Evolutionary conservation across 768 basidiomycete genomes (phyloP), one percentile per base, ranked within the genome.

Genomic region (Coprinopsis cinerea): DNA sequence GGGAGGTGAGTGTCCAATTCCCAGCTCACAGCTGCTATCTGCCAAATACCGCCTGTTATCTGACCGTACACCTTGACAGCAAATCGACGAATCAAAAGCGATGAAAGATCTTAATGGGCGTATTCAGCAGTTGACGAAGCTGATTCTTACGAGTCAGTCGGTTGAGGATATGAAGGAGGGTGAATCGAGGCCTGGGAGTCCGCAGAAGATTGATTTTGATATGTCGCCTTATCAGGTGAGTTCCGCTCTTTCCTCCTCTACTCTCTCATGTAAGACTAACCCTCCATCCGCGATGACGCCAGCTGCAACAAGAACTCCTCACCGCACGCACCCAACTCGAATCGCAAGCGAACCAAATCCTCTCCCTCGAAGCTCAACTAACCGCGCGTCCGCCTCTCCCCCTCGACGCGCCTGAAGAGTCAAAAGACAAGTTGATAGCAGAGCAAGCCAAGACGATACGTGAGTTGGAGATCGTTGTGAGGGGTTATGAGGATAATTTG

Each of bases 231-330:
- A 91, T 54, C 85, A 92, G 70, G 85, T 87, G 40, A 50, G 70
- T 60, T 25, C 24, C 34, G 9, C 17, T 17, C 18, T 17, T 36
- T 20, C 25, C 36, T 27, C 40, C n/a, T n/a, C n/a, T n/a, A n/a
- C n/a, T 30, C 20, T 24, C 30, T 22, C 40, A 26, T 37, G 17
- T 14, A 4, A 26, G 18, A 37, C 45, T n/a, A 28, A 4, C 9
- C 20, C 24, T 23, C 35, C 57, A 13, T 49, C 15, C 4, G 13
- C 47, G 24, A 52, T 23, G 7, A 10, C 24, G 27, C 24, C 49
- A 92, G 83, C 74, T 95, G 1, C 91, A 93, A 69, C 88, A 94
- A 73, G 89, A 93, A 53, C 78, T 95, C 15, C 81, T 94, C 15
- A 73, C 82, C 0, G 82, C 90, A 1, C 78, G 87, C 23, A 76